Percentiles rank a stretch among this genome's conserved stretches.
phyloP scores from a whole-genome alignment of 1,284 basidiomycete species.

The Austropuccinia psidii region DNA sequence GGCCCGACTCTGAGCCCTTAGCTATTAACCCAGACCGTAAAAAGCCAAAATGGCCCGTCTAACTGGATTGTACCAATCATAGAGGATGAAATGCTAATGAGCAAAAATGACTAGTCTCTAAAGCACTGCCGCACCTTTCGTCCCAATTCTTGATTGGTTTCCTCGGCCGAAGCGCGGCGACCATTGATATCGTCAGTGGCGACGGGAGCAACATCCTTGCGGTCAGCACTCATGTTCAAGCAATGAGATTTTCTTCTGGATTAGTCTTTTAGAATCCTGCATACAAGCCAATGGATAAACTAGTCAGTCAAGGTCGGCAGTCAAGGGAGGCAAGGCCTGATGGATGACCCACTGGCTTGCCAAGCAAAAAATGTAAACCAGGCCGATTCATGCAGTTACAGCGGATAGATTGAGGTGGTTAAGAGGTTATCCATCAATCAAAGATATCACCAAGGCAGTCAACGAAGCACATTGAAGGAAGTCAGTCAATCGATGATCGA shows the following conservation, averaged over 20 bases:
- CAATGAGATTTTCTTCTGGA: background rate
- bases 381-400: too few species aligned
- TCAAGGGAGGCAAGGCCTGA: background rate
- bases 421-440: too few species aligned
- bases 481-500: too few species aligned
- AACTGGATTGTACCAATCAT: background rate
- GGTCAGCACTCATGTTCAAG: too few species aligned
- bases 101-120: background rate
- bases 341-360: background rate
- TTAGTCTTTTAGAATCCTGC: background rate
- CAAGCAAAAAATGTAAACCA: background rate
- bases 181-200: slow-evolving; percentile 22
- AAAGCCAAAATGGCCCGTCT: background rate
- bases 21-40: background rate
- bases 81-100: background rate
- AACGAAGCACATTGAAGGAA: too few species aligned
- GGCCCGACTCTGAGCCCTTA: too few species aligned
- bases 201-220: background rate
- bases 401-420: too few species aligned
- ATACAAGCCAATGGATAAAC: background rate
- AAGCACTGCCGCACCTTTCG: slow-evolving; percentile 39
- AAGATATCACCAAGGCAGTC: too few species aligned
- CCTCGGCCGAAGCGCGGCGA: slow-evolving; percentile 40
- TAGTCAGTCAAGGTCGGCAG: background rate
- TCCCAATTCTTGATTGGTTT: slow-evolving; percentile 40